These are phyloP conservation scores for Curvularia sp. DNA, from an alignment of 2,329 filamentous ascomycete species.

Conservation along the genomic window DNA sequence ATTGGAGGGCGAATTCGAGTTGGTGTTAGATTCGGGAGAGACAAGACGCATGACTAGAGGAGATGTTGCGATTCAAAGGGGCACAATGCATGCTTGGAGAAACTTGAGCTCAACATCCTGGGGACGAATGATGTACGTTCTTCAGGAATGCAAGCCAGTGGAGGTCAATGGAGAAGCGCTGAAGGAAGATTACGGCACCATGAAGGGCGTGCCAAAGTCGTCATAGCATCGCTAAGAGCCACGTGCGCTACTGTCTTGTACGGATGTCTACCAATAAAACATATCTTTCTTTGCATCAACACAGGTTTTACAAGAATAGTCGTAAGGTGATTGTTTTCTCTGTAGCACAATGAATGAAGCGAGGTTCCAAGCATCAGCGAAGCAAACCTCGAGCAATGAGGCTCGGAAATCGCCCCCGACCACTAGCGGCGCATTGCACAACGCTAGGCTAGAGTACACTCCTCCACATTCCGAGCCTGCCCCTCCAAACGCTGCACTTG, in stretches of 20 bases:
- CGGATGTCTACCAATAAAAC: background rate
- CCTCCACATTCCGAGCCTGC: conserved; percentile 34
- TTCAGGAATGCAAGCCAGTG: conserved; percentile 40
- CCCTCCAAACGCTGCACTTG: conserved; percentile 16
- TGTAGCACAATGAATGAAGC: background rate
- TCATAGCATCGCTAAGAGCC: conserved; percentile 20
- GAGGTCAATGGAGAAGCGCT: conserved; percentile 34
- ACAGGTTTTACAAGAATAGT: background rate
- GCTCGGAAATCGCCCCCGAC: background rate
- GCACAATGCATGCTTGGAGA: conserved; percentile 51
- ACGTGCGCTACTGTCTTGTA: background rate
- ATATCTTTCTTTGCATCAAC: background rate
- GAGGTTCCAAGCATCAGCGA: background rate
- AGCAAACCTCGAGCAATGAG: background rate
- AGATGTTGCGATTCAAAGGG: conserved; percentile 49
- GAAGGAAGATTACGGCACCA: conserved; percentile 40
- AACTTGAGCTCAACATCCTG: conserved; percentile 40
- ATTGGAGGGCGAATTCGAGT: conserved; percentile 49
- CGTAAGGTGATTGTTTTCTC: background rate
- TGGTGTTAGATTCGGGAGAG: conserved; percentile 50
- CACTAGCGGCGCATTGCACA: background rate
- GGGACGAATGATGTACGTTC: conserved; percentile 44
- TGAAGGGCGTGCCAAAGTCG: conserved; percentile 42
- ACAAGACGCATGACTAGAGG: conserved; percentile 43
- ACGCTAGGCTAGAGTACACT: background rate